These are phyloP conservation scores for Microsporum canis DNA, from an alignment of 2,329 filamentous ascomycete genomes.

Conservation along the genomic window DNA sequence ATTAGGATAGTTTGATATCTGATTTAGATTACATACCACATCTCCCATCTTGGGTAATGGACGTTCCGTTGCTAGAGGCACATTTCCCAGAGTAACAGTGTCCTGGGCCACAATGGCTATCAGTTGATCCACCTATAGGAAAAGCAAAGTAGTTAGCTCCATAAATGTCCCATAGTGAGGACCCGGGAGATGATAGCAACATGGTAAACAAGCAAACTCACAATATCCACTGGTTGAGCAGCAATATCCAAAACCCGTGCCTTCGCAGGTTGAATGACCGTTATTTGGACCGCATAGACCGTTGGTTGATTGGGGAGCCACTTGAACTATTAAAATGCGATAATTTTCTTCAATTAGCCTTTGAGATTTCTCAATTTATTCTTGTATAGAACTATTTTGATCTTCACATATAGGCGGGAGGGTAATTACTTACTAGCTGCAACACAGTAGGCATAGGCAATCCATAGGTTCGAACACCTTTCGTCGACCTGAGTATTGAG, in stretches of 20 bases:
- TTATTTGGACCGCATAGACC: slow-evolving; percentile 5
- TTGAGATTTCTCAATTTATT: neutral
- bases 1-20: slow-evolving; percentile 1
- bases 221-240: neutral
- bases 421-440: neutral
- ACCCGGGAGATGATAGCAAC: neutral
- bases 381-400: neutral
- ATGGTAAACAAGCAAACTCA: neutral
- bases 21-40: neutral
- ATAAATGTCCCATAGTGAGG: neutral
- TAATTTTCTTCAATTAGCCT: slow-evolving; percentile 11
- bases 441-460: neutral
- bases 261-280: slow-evolving; percentile 4
- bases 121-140: neutral
- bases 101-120: neutral
- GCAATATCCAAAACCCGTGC: slow-evolving; percentile 3
- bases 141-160: neutral
- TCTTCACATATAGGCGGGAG: neutral
- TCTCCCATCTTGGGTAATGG: neutral
- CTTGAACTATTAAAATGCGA: slow-evolving; percentile 6
- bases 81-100: neutral
- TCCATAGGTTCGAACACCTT: neutral
- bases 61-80: neutral
- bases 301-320: neutral
- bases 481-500: neutral